Conservation (phyloP, 495 filamentous ascomycete species). For the Penicillium diatomitis region DNA sequence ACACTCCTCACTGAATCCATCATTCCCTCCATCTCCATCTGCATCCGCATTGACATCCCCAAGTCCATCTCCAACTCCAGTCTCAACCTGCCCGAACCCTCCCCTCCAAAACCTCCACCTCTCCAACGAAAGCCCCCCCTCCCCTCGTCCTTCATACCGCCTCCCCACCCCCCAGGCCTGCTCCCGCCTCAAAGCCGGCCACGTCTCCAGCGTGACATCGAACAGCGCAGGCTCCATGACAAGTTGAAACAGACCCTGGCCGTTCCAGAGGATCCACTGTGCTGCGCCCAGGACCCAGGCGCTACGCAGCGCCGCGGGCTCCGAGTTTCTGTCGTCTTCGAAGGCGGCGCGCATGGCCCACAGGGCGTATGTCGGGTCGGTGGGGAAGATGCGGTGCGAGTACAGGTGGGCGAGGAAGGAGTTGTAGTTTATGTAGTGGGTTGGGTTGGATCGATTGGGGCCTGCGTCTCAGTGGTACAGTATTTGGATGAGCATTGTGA, state of each 20-base stretch:
- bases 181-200: background rate
- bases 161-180: background rate
- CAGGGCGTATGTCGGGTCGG: background rate
- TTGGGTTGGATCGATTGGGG: background rate
- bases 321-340: background rate
- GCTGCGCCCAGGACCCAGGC: constrained; percentile 1
- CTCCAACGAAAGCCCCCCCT: background rate
- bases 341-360: constrained; percentile 3
- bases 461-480: background rate
- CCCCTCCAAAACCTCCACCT: constrained; percentile 1
- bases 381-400: background rate
- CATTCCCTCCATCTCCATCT: too few species aligned
- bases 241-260: background rate
- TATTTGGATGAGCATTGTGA: background rate
- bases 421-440: constrained; percentile 1
- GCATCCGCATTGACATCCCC: too few species aligned
- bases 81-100: background rate
- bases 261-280: constrained; percentile 2
- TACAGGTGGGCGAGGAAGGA: constrained; percentile 2
- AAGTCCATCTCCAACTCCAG: too few species aligned
- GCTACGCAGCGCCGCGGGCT: background rate
- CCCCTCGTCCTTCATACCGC: background rate
- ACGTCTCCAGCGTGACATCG: background rate
- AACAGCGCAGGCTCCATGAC: background rate
- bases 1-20: background rate